phyloP scores from a whole-genome alignment of 192 early-diverging fungal genomes.

The Cladochytrium replicatum region DNA sequence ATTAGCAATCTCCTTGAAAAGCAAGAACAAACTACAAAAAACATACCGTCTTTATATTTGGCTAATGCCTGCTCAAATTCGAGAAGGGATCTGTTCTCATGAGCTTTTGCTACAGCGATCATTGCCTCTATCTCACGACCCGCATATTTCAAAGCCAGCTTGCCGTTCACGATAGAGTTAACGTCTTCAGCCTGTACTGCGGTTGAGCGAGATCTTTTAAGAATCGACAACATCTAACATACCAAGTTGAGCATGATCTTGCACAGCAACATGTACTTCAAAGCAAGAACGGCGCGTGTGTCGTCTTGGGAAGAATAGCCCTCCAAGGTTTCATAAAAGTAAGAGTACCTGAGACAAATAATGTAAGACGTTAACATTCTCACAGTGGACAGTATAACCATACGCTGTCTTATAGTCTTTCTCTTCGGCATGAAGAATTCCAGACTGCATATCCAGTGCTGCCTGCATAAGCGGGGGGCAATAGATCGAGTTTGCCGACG shows the following conservation, averaged over 20 bases:
- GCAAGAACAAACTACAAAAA: neutral
- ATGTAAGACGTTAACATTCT: neutral
- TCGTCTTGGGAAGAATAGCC: conserved; percentile 86
- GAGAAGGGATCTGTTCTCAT: conserved; percentile 91
- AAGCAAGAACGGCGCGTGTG: conserved; percentile 70
- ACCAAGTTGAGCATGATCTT: conserved; percentile 98
- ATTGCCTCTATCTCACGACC: conserved; percentile 87
- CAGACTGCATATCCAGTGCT: conserved; percentile 91
- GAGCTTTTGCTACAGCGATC: conserved; percentile 87
- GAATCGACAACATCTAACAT: conserved; percentile 10
- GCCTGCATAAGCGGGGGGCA: conserved; percentile 96
- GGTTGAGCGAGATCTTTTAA: neutral
- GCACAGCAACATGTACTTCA: conserved; percentile 98
- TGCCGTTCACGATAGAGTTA: conserved; percentile 78
- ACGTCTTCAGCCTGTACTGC: conserved; percentile 81
- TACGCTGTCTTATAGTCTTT: conserved; percentile 99
- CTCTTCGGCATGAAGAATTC: conserved; percentile 94
- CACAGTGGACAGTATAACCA: conserved; percentile 2
- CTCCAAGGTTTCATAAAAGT: conserved; percentile 98
- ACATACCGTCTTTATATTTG: conserved; percentile 69
- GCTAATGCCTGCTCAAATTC: conserved; percentile 91
- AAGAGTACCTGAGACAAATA: conserved; percentile 58
- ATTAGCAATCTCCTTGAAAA: conserved; percentile 1
- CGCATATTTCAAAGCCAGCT: conserved; percentile 80
- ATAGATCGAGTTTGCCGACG: conserved; percentile 94